Conservation (phyloP, 176 grass and related monocot species). For the Musa schizocarpa region DNA sequence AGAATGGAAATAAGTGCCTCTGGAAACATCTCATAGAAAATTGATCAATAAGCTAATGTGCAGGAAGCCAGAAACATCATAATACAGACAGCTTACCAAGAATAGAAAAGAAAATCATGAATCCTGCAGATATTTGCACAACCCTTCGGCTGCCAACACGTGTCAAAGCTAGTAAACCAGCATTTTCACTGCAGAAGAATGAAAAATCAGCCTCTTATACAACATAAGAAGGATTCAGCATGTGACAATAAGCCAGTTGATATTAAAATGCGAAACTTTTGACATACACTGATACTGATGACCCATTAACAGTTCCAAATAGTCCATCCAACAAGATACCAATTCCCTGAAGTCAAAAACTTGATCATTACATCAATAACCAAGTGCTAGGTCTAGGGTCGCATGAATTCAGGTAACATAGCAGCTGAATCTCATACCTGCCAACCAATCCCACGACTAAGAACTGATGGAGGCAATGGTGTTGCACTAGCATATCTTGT, state of each 20-base stretch:
- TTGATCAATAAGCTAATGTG: neutral
- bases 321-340: constrained; percentile 92
- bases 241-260: neutral
- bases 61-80: neutral
- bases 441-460: constrained; percentile 95
- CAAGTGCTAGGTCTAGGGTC: neutral
- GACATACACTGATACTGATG: constrained; percentile 91
- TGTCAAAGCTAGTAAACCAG: constrained; percentile 89
- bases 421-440: constrained; percentile 38
- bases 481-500: constrained; percentile 95
- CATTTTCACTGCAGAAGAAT: constrained; percentile 61
- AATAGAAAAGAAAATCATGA: constrained; percentile 99
- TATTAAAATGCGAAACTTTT: neutral
- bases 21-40: too few species aligned
- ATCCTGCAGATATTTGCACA: constrained; percentile 96
- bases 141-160: constrained; percentile 89
- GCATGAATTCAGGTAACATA: neutral
- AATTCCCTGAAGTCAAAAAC: constrained; percentile 53
- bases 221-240: neutral
- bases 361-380: neutral
- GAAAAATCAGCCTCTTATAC: neutral
- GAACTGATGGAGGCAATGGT: constrained; percentile 80
- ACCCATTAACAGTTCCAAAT: constrained; percentile 92
- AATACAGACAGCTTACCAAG: constrained; percentile 37
- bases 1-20: too few species aligned